Evolutionary conservation across 2,329 filamentous ascomycete genomes (phyloP).

Genomic region (Verticillium tricorpus): DNA sequence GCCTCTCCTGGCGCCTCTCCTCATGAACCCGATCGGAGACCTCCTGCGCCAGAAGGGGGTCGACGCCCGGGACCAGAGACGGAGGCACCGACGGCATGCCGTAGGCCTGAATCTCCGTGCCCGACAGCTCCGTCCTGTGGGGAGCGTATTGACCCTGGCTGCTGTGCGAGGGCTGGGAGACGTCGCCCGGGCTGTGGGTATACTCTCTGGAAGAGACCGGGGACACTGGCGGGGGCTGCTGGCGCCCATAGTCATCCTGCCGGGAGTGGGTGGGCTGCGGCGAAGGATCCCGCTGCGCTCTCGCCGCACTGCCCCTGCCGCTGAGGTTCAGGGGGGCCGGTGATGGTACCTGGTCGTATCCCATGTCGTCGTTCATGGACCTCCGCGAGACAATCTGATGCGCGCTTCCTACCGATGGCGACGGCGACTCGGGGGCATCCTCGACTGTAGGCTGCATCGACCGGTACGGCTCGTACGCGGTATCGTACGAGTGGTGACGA

Average conservation of each 20-base stretch:
- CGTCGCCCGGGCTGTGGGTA: slow-evolving; percentile 23
- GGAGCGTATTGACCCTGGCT: slow-evolving; percentile 25
- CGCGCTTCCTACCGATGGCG: slow-evolving; percentile 17
- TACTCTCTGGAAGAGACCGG: slow-evolving; percentile 29
- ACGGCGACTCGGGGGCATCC: slow-evolving; percentile 54
- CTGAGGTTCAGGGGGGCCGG: slow-evolving; percentile 42
- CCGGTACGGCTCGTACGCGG: slow-evolving; percentile 40
- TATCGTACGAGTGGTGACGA: slow-evolving; percentile 48
- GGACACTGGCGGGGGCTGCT: slow-evolving; percentile 16
- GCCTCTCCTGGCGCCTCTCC: slow-evolving; percentile 43
- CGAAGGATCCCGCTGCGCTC: slow-evolving; percentile 23
- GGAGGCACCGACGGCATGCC: slow-evolving; percentile 45
- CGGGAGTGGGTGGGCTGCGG: slow-evolving; percentile 13
- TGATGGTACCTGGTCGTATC: slow-evolving; percentile 33
- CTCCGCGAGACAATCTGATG: slow-evolving; percentile 19
- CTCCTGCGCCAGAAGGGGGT: slow-evolving; percentile 51
- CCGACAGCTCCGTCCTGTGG: slow-evolving; percentile 31
- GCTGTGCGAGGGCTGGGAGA: slow-evolving; percentile 22
- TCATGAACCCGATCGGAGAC: slow-evolving; percentile 54
- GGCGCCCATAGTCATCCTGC: slow-evolving; percentile 9
- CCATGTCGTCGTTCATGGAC: slow-evolving; percentile 26
- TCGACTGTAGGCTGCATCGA: slow-evolving; percentile 61
- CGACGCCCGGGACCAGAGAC: slow-evolving; percentile 57
- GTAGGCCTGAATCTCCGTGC: slow-evolving; percentile 30
- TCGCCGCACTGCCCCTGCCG: slow-evolving; percentile 26